A percentile compares a stretch with the other conserved stretches of the same genome.
These are phyloP conservation scores for Brasilioporus rufonigricans DNA, from an alignment of 768 basidiomycete genomes.

Conservation along the genomic window DNA sequence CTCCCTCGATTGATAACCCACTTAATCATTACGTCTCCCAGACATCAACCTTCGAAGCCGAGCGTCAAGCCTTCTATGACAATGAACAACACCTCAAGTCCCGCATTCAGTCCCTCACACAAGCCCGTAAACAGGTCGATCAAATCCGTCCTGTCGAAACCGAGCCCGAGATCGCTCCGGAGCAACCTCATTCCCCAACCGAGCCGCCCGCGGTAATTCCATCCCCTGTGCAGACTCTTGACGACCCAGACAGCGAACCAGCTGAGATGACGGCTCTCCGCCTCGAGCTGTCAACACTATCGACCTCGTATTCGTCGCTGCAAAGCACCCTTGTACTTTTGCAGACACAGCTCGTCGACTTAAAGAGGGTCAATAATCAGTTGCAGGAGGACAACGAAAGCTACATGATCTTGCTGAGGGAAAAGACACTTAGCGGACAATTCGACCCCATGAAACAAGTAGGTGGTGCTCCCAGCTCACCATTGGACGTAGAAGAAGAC, in stretches of 20 bases:
- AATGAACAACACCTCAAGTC: conserved; percentile 93
- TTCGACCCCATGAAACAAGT: conserved; percentile 76
- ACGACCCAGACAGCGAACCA: conserved; percentile 73
- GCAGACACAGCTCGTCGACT: conserved; percentile 79
- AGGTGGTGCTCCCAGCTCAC: conserved; percentile 42
- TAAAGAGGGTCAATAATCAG: conserved; percentile 84
- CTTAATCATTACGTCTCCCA: conserved; percentile 31
- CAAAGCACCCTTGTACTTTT: conserved; percentile 83
- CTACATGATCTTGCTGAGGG: conserved; percentile 90
- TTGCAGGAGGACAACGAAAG: conserved; percentile 96
- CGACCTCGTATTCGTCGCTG: conserved; percentile 79
- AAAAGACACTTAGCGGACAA: conserved; percentile 88
- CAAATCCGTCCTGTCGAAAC: conserved; percentile 32
- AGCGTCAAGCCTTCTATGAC: conserved; percentile 90
- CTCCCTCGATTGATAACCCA: conserved; percentile 14
- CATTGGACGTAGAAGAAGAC: conserved; percentile 40
- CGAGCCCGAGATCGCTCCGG: conserved; percentile 41
- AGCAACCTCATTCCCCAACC: conserved; percentile 32
- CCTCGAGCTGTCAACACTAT: conserved; percentile 82
- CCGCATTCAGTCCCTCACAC: conserved; percentile 76
- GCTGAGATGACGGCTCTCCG: conserved; percentile 83
- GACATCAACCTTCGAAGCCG: conserved; percentile 88
- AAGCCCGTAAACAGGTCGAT: conserved; percentile 58
- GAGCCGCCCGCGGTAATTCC: conserved; percentile 22
- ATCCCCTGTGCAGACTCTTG: conserved; percentile 44